A percentile compares a stretch with the other conserved stretches of the same genome.
phyloP scores from a whole-genome alignment of 768 basidiomycete species.

The Antrodiella citrinella region DNA sequence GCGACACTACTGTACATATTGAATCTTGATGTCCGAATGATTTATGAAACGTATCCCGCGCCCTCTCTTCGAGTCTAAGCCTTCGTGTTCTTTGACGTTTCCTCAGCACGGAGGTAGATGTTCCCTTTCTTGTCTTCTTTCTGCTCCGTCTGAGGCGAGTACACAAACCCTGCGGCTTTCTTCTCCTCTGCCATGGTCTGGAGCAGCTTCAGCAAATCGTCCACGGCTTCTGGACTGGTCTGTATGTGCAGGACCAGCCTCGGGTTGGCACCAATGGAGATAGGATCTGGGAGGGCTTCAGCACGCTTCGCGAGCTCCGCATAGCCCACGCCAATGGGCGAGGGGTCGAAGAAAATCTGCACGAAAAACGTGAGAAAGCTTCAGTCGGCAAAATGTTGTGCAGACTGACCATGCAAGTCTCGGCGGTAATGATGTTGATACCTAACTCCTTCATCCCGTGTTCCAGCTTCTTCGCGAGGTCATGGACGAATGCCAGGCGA shows the following conservation, averaged over 20 bases:
- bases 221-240: constrained; percentile 67
- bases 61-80: too few relatives aligned
- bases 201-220: constrained; percentile 68
- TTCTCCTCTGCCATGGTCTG: constrained; percentile 56
- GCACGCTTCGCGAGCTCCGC: constrained; percentile 64
- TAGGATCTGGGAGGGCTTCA: constrained; percentile 54
- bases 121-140: constrained; percentile 14
- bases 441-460: constrained; percentile 65
- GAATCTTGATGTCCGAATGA: background rate
- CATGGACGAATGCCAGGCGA: constrained; percentile 64
- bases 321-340: constrained; percentile 60
- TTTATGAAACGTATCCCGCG: too few relatives aligned
- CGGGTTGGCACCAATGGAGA: constrained; percentile 61
- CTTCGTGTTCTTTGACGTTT: too few relatives aligned
- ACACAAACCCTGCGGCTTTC: constrained; percentile 46
- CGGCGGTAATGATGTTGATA: constrained; percentile 64
- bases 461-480: constrained; percentile 61
- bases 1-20: background rate
- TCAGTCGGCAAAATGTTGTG: background rate
- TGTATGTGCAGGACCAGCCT: constrained; percentile 86
- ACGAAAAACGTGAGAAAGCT: background rate
- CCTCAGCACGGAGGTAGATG: constrained; percentile 18
- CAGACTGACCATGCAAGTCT: constrained; percentile 75
- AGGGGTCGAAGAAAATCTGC: constrained; percentile 78
- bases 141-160: constrained; percentile 9